phyloP scores from a whole-genome alignment of 305 asterid species.

The Caryopteris hybrid region DNA sequence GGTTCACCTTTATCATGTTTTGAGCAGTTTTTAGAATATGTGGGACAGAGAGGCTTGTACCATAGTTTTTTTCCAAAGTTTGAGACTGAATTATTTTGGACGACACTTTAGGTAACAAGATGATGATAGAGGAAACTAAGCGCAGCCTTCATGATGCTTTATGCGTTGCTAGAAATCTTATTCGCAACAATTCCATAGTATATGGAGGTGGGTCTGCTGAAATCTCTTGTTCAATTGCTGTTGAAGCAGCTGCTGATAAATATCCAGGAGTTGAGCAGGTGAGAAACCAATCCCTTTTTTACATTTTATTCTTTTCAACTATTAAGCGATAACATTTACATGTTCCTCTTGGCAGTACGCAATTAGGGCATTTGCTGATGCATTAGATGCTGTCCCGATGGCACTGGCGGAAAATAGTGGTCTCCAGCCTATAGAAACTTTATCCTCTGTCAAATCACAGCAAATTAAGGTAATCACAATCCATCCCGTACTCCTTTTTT shows the following conservation, averaged over 20 bases:
- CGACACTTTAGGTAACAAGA: conserved; percentile 75
- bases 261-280: conserved; percentile 93
- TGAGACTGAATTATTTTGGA: conserved; percentile 4
- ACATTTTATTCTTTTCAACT: background rate
- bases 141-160: conserved; percentile 93
- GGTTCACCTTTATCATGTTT: too few relatives aligned
- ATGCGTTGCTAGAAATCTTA: conserved; percentile 87
- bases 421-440: conserved; percentile 86
- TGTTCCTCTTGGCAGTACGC: conserved; percentile 56
- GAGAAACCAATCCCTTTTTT: background rate
- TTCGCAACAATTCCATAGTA: conserved; percentile 88
- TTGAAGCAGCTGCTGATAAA: conserved; percentile 92
- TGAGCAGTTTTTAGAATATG: too few relatives aligned
- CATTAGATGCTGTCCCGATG: conserved; percentile 90
- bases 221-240: conserved; percentile 86
- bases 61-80: background rate
- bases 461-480: conserved; percentile 65
- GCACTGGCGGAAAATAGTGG: conserved; percentile 97
- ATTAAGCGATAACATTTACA: too few relatives aligned
- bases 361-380: conserved; percentile 89
- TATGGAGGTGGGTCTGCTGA: conserved; percentile 99
- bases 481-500: too few relatives aligned
- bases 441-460: conserved; percentile 84
- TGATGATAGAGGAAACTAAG: conserved; percentile 96
- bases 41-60: too few relatives aligned